A percentile compares a stretch with the other conserved stretches of the same genome.
Conservation (phyloP, 495 filamentous ascomycete genomes). For the Chaetomium fimeti region DNA sequence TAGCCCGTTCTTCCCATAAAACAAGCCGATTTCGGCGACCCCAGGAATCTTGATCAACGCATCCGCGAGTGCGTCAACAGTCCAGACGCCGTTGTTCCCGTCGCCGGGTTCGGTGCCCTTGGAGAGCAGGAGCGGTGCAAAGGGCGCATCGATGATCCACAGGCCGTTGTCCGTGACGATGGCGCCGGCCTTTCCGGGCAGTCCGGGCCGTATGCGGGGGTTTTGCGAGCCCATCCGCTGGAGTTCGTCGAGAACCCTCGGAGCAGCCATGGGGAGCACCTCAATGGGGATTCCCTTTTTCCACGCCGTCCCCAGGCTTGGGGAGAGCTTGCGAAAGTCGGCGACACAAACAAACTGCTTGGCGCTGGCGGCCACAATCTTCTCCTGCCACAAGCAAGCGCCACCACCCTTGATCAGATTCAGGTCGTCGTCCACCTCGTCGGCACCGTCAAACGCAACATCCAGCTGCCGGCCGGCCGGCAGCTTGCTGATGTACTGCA, state of each 20-base stretch:
- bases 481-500: constrained; percentile 75
- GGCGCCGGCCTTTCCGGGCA: constrained; percentile 70
- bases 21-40: constrained; percentile 89
- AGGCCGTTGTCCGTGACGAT: constrained; percentile 91
- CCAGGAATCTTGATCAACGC: constrained; percentile 79
- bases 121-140: constrained; percentile 64
- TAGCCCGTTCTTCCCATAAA: constrained; percentile 72
- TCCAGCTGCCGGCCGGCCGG: constrained; percentile 56
- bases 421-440: constrained; percentile 91
- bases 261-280: constrained; percentile 77
- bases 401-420: constrained; percentile 98
- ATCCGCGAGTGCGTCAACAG: constrained; percentile 68
- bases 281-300: constrained; percentile 82
- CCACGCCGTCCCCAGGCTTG: constrained; percentile 75
- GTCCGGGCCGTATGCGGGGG: constrained; percentile 66
- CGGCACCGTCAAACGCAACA: constrained; percentile 90
- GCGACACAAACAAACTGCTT: constrained; percentile 93
- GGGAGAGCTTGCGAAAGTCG: constrained; percentile 82
- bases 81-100: constrained; percentile 63
- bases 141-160: constrained; percentile 90
- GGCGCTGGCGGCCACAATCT: constrained; percentile 82
- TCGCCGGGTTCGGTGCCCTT: constrained; percentile 53
- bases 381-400: constrained; percentile 96
- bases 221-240: constrained; percentile 64
- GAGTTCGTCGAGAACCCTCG: constrained; percentile 66